A percentile compares a stretch with the other conserved stretches of the same genome.
phyloP scores from a whole-genome alignment of 2,329 filamentous ascomycete species.

The Fusarium sp. region DNA sequence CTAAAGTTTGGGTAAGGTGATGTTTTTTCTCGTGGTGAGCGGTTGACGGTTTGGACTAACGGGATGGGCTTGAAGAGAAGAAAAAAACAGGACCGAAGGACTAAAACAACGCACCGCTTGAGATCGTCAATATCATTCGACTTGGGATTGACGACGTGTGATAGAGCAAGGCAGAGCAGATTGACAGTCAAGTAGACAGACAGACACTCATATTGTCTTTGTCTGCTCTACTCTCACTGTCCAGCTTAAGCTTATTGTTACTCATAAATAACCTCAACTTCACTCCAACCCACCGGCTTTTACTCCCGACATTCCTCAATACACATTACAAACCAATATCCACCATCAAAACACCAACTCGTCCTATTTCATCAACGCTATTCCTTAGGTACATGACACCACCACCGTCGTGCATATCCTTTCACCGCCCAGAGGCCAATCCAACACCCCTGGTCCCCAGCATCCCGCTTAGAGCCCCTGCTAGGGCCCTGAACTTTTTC shows the following conservation, averaged over 20 bases:
- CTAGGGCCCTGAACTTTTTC: constrained; percentile 11
- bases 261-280: not conserved
- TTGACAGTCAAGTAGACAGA: not conserved
- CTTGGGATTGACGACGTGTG: not conserved
- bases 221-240: not conserved
- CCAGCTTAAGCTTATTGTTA: not conserved
- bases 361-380: constrained; percentile 27
- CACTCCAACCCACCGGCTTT: not conserved
- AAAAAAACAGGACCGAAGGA: not conserved
- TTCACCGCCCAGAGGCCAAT: constrained; percentile 40
- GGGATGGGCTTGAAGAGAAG: not conserved
- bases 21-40: constrained; percentile 16
- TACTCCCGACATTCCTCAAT: not conserved
- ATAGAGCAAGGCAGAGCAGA: not conserved
- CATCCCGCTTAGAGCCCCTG: constrained; percentile 30
- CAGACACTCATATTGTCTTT: not conserved
- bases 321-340: constrained; percentile 3
- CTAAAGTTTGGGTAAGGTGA: constrained; percentile 24
- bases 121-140: constrained; percentile 20
- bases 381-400: constrained; percentile 40
- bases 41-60: constrained; percentile 10
- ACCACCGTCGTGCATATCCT: constrained; percentile 29
- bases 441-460: constrained; percentile 7
- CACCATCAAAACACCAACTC: not conserved
- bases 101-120: constrained; percentile 17